Percentiles rank a stretch among this genome's conserved stretches.
Evolutionary conservation across 2,329 filamentous ascomycete species (phyloP).

Genomic region (Cladosporium halotolerans): DNA sequence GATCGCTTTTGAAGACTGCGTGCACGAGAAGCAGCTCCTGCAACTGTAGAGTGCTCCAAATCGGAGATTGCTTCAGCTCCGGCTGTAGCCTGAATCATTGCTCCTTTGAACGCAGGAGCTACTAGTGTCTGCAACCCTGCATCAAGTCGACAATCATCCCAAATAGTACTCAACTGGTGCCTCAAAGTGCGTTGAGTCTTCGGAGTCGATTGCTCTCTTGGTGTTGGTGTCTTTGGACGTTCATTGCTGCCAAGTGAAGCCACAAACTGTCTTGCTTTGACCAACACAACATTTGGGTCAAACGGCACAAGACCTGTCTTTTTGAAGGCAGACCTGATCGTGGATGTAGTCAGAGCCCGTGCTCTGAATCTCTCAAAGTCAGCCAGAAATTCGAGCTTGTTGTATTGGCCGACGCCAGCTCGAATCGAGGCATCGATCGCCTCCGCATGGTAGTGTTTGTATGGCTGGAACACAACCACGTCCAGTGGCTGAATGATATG

Average conservation of each 20-base stretch:
- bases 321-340: constrained; percentile 14
- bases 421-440: constrained; percentile 13
- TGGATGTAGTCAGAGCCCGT: constrained; percentile 9
- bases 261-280: not conserved
- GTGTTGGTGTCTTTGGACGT: not conserved
- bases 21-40: not conserved
- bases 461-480: constrained; percentile 17
- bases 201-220: not conserved
- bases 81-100: not conserved
- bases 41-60: not conserved
- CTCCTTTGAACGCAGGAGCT: not conserved
- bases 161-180: not conserved
- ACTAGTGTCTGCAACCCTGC: not conserved
- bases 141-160: not conserved
- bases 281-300: not conserved
- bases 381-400: constrained; percentile 9
- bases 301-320: constrained; percentile 6
- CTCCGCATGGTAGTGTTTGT: constrained; percentile 17
- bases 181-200: not conserved
- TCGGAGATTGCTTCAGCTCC: not conserved
- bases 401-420: constrained; percentile 12
- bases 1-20: not conserved
- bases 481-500: constrained; percentile 12
- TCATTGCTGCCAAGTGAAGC: not conserved
- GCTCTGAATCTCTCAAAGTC: not conserved